These are phyloP conservation scores for Pestalotiopsis sp. DNA, from an alignment of 2,329 filamentous ascomycete species.

Conservation along the genomic window DNA sequence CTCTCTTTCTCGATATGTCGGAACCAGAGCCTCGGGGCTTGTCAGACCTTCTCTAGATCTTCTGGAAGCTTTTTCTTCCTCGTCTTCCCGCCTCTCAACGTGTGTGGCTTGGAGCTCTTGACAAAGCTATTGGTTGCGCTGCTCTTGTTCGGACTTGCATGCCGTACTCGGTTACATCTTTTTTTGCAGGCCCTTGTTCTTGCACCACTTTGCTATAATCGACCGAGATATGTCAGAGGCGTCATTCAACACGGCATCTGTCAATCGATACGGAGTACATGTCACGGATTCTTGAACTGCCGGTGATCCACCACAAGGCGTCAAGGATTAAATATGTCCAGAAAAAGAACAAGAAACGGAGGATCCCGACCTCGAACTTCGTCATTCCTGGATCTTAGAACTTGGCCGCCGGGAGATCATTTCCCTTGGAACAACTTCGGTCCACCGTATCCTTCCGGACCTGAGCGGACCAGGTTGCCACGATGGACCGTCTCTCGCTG, in stretches of 20 bases:
- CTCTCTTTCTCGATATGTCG: not conserved
- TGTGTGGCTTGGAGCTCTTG: not conserved
- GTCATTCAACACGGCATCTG: no score
- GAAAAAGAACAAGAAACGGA: not conserved
- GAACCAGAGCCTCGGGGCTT: not conserved
- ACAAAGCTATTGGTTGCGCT: not conserved
- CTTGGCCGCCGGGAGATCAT: not conserved
- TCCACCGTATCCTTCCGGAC: not conserved
- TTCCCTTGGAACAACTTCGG: not conserved
- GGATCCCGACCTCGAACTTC: not conserved
- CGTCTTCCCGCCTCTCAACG: not conserved
- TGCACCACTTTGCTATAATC: not conserved
- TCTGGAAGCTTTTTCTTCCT: slow-evolving; percentile 1
- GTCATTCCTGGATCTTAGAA: not conserved
- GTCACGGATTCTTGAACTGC: not conserved
- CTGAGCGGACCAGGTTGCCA: not conserved
- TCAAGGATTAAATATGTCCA: not conserved
- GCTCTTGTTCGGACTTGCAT: not conserved
- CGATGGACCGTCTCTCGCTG: not conserved
- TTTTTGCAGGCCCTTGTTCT: not conserved
- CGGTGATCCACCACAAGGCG: not conserved
- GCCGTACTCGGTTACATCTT: not conserved
- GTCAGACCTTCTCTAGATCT: not conserved
- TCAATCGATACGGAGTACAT: not conserved
- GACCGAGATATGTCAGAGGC: not conserved